phyloP scores from a whole-genome alignment of 768 basidiomycete genomes.

The Cystobasidium ongulense region DNA sequence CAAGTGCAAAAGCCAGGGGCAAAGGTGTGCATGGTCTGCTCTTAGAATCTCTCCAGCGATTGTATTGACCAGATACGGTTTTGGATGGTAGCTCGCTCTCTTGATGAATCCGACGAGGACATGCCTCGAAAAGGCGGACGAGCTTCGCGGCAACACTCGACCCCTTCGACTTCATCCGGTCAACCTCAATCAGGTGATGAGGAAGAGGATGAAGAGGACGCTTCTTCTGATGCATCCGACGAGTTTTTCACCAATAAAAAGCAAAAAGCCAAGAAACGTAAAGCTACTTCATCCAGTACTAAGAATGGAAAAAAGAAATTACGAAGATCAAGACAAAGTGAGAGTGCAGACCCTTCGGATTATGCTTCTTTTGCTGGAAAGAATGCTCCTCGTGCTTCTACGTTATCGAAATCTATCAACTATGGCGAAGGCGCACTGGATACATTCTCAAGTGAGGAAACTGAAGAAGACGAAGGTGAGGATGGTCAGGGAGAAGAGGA shows the following conservation, averaged over 20 bases:
- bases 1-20: conserved; percentile 8
- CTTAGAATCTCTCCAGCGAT: not conserved
- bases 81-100: not conserved
- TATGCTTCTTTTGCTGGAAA: conserved; percentile 29
- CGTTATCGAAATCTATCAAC: not conserved
- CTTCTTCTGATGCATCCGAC: conserved; percentile 32
- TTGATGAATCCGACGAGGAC: conserved; percentile 31
- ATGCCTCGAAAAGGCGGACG: conserved; percentile 30
- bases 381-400: not conserved
- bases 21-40: conserved; percentile 3
- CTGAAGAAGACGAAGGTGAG: conserved; percentile 41
- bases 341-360: conserved; percentile 4
- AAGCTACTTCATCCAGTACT: not conserved
- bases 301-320: conserved; percentile 26
- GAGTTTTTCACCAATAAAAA: conserved; percentile 33
- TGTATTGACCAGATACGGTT: not conserved
- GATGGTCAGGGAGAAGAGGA: conserved; percentile 15
- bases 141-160: not conserved
- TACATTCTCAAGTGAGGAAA: conserved; percentile 29
- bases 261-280: conserved; percentile 23
- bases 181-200: conserved; percentile 39
- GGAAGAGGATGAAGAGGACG: conserved; percentile 35
- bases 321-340: not conserved
- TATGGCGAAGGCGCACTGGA: conserved; percentile 30
- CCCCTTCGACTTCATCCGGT: conserved; percentile 31